phyloP scores from a whole-genome alignment of 2,329 filamentous ascomycete genomes.

The Lasiodiplodia theobromae region DNA sequence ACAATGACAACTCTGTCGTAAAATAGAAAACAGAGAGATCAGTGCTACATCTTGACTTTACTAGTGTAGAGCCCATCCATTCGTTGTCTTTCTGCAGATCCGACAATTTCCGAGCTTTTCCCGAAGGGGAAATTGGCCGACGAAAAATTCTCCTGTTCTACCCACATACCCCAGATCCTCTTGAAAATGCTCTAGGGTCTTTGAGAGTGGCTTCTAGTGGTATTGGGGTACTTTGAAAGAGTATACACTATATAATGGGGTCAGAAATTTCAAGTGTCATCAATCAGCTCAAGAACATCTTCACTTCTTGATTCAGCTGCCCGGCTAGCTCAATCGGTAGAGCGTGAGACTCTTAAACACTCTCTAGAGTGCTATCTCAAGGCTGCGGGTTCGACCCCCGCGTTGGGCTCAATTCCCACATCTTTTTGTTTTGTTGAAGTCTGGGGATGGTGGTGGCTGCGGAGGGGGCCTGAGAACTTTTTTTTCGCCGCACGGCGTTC shows the following conservation, averaged over 20 bases:
- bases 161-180: not conserved
- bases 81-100: not conserved
- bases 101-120: not conserved
- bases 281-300: not conserved
- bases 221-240: not conserved
- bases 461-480: no score
- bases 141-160: not conserved
- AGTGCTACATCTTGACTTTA: no score
- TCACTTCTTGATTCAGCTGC: not conserved
- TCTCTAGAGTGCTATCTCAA: slow-evolving; percentile 25
- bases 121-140: not conserved
- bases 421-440: not conserved
- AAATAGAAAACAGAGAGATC: no score
- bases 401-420: slow-evolving; percentile 30
- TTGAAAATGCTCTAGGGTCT: not conserved
- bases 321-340: slow-evolving; percentile 47
- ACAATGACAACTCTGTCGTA: no score
- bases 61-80: no score
- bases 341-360: slow-evolving; percentile 49
- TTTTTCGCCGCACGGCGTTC: no score
- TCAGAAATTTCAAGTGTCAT: not conserved
- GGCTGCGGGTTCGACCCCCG: slow-evolving; percentile 31
- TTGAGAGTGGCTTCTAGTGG: not conserved
- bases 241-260: not conserved
- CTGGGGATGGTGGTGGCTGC: no score